These are phyloP conservation scores for Avena eriantha DNA, from an alignment of 176 grass and related monocot genomes.

Conservation along the genomic window DNA sequence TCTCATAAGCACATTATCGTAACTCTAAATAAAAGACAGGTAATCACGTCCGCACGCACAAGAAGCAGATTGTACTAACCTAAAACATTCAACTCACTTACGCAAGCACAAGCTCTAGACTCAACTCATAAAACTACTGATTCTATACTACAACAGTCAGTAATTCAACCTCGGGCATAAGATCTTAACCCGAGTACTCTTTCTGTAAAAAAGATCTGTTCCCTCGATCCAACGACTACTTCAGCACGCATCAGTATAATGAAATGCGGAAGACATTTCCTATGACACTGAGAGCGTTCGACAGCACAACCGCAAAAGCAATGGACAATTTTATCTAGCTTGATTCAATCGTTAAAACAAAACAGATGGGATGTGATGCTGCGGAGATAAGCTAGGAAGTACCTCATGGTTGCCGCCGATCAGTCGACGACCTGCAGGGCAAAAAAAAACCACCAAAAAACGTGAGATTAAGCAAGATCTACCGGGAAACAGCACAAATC, in stretches of 20 bases:
- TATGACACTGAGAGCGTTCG: background rate
- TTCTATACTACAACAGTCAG: background rate
- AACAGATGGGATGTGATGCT: background rate
- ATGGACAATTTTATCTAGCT: background rate
- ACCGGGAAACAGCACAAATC: background rate
- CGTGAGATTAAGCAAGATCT: slow-evolving; percentile 23
- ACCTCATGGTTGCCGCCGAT: slow-evolving; percentile 52
- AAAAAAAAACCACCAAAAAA: background rate
- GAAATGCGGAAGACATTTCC: background rate
- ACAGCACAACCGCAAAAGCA: background rate
- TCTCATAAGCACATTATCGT: background rate
- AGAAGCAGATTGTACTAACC: background rate
- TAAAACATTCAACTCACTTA: background rate
- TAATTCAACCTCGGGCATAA: background rate
- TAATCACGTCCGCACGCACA: background rate
- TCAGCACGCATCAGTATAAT: background rate
- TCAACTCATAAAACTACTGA: background rate
- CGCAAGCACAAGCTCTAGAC: background rate
- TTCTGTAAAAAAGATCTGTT: background rate
- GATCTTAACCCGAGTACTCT: background rate
- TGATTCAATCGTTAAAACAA: background rate
- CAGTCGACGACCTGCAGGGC: background rate
- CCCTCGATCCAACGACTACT: background rate
- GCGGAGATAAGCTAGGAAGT: background rate
- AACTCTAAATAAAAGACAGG: background rate